Evolutionary conservation across 495 filamentous ascomycete genomes (phyloP).

Genomic region (Corynascus novoguineensis): DNA sequence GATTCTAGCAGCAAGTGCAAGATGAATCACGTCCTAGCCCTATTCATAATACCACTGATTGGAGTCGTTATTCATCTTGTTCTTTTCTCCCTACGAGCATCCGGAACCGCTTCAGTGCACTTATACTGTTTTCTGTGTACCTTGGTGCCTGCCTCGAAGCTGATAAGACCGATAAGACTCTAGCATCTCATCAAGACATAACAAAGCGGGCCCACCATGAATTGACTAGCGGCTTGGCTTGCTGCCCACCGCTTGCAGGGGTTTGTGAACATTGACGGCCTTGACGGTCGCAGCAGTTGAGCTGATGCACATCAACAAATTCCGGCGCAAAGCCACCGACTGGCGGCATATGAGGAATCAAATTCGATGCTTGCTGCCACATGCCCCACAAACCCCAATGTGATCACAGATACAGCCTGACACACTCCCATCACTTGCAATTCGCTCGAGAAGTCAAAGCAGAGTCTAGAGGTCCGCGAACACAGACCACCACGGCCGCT

Average conservation of each 20-base stretch:
- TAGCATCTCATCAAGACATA: too few relatives aligned
- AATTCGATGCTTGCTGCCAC: neutral
- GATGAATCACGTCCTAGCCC: too few relatives aligned
- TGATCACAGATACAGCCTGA: neutral
- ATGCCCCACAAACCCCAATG: neutral
- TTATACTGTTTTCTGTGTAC: too few relatives aligned
- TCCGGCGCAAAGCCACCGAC: neutral
- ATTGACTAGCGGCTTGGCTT: neutral
- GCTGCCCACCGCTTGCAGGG: slow-evolving; percentile 10
- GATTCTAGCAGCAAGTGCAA: too few relatives aligned
- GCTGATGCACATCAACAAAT: slow-evolving; percentile 15
- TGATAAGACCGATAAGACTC: too few relatives aligned
- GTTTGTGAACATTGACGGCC: slow-evolving; percentile 10
- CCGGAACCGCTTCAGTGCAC: too few relatives aligned
- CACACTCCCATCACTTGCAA: neutral
- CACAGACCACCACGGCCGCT: too few relatives aligned
- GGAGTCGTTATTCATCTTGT: too few relatives aligned
- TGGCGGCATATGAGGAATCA: neutral
- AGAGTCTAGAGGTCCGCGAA: neutral
- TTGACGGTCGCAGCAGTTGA: slow-evolving; percentile 3
- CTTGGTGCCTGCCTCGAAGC: too few relatives aligned
- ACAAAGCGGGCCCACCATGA: too few relatives aligned
- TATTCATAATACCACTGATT: too few relatives aligned
- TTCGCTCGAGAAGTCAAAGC: neutral
- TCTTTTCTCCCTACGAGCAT: too few relatives aligned